These are phyloP conservation scores for Nakazawaea populi DNA, from an alignment of 805 yeast species.

Conservation along the genomic window DNA sequence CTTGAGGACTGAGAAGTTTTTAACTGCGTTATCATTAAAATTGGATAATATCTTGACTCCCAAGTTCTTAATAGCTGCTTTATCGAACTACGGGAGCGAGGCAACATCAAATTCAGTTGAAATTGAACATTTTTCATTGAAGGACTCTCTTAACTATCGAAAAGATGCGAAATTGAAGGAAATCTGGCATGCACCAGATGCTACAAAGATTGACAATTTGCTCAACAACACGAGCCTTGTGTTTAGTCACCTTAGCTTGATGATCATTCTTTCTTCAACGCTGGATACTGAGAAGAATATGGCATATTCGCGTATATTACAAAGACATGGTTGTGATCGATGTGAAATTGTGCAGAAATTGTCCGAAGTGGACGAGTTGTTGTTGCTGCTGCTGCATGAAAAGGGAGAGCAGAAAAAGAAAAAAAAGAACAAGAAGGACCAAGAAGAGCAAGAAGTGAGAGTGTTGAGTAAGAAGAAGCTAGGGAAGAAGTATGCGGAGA, in stretches of 20 bases:
- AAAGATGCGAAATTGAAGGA: constrained; percentile 5
- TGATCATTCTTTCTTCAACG: neutral
- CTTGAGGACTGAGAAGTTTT: constrained; percentile 83
- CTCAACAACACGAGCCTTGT: neutral
- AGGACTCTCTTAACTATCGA: neutral
- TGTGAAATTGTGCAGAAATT: constrained; percentile 1
- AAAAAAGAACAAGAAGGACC: neutral
- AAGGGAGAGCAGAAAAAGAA: neutral
- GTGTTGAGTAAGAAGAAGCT: constrained; percentile 3
- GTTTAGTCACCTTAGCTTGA: neutral
- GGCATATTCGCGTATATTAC: constrained; percentile 4
- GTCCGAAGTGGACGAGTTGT: neutral
- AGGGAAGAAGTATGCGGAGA: constrained; percentile 1
- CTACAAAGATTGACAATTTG: neutral
- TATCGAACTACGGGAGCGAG: neutral
- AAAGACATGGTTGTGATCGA: constrained; percentile 3
- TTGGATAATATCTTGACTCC: constrained; percentile 7
- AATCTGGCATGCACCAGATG: constrained; percentile 1
- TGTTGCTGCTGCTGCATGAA: neutral
- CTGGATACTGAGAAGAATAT: constrained; percentile 4
- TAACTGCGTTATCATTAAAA: constrained; percentile 21
- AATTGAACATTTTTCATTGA: neutral
- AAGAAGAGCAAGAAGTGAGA: neutral
- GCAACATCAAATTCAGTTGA: neutral
- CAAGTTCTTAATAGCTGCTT: neutral